A percentile compares a stretch with the other conserved stretches of the same genome.
phyloP scores from a whole-genome alignment of 805 yeast species.

The Candida sakaeoensis region DNA sequence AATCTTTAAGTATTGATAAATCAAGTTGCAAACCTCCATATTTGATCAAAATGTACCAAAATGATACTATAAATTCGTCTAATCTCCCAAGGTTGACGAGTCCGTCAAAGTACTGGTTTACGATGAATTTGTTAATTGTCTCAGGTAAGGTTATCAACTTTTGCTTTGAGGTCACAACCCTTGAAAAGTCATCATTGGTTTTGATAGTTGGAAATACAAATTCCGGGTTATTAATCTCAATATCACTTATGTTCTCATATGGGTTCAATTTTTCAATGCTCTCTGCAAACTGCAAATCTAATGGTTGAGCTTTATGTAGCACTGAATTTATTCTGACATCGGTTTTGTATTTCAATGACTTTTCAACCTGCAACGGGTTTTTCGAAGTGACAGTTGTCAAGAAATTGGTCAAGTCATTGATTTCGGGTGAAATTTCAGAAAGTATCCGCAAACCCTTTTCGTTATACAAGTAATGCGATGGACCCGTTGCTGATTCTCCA shows the following conservation, averaged over 20 bases:
- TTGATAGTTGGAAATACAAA: slow-evolving; percentile 1
- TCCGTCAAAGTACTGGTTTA: slow-evolving; percentile 28
- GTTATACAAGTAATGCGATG: slow-evolving; percentile 29
- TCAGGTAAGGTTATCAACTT: slow-evolving; percentile 1
- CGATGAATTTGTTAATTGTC: slow-evolving; percentile 29
- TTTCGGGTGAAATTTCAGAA: slow-evolving; percentile 32
- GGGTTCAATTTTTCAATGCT: slow-evolving; percentile 22
- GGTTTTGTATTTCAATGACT: slow-evolving; percentile 12
- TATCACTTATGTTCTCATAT: slow-evolving; percentile 23
- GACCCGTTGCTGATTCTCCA: slow-evolving; percentile 16
- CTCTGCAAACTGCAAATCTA: neutral
- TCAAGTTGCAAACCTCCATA: slow-evolving; percentile 23
- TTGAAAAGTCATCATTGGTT: slow-evolving; percentile 1
- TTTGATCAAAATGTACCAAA: slow-evolving; percentile 30
- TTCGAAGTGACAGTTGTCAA: slow-evolving; percentile 5
- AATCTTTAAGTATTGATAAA: slow-evolving; percentile 1
- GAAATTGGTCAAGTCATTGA: slow-evolving; percentile 17
- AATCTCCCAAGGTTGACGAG: slow-evolving; percentile 27
- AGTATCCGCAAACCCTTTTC: slow-evolving; percentile 29
- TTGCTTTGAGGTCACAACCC: no score
- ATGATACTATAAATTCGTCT: slow-evolving; percentile 24
- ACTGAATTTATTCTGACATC: slow-evolving; percentile 15
- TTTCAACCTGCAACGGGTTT: slow-evolving; percentile 4
- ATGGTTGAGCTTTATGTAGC: neutral
- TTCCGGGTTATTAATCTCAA: slow-evolving; percentile 7